A percentile compares a stretch with the other conserved stretches of the same genome.
These are phyloP conservation scores for Nicotiana knightiana DNA, from an alignment of 257 asterid genomes.

Conservation along the genomic window DNA sequence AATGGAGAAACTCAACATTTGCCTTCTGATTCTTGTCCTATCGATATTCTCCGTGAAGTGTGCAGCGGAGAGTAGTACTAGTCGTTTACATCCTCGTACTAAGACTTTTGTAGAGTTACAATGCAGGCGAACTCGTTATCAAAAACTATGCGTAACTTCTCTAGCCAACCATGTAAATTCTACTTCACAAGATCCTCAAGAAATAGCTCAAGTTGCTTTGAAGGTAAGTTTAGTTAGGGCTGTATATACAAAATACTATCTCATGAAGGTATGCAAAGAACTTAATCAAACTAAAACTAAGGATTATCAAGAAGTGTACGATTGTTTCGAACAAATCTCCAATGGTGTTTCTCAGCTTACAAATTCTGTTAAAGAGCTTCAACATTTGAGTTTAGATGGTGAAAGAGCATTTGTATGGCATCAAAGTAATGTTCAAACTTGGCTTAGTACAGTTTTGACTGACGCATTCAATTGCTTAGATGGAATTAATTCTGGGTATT, in stretches of 20 bases:
- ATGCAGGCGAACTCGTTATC: conserved; percentile 41
- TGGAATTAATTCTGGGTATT: conserved; percentile 38
- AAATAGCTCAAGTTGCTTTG: conserved; percentile 46
- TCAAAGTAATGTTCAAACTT: conserved; percentile 44
- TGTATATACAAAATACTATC: conserved; percentile 34
- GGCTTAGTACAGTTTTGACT: conserved; percentile 54
- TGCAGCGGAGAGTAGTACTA: conserved; percentile 5
- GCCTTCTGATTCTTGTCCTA: conserved; percentile 19
- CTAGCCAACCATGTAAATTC: conserved; percentile 30
- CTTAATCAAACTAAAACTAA: conserved; percentile 24
- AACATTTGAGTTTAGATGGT: conserved; percentile 23
- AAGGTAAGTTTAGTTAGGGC: conserved; percentile 44
- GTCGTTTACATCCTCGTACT: not conserved
- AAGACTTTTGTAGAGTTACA: conserved; percentile 29
- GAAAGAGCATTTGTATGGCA: conserved; percentile 47
- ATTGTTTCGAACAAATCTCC: conserved; percentile 57
- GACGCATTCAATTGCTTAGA: conserved; percentile 46
- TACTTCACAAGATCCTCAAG: conserved; percentile 27
- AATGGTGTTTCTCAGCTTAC: conserved; percentile 51
- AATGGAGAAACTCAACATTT: conserved; percentile 11
- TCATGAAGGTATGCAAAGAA: conserved; percentile 38
- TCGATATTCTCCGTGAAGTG: conserved; percentile 16
- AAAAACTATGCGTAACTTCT: conserved; percentile 27
- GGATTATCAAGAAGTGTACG: conserved; percentile 29
- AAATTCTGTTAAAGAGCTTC: conserved; percentile 44